Conservation (phyloP, 495 filamentous ascomycete species). For the Penicillium antarcticum region DNA sequence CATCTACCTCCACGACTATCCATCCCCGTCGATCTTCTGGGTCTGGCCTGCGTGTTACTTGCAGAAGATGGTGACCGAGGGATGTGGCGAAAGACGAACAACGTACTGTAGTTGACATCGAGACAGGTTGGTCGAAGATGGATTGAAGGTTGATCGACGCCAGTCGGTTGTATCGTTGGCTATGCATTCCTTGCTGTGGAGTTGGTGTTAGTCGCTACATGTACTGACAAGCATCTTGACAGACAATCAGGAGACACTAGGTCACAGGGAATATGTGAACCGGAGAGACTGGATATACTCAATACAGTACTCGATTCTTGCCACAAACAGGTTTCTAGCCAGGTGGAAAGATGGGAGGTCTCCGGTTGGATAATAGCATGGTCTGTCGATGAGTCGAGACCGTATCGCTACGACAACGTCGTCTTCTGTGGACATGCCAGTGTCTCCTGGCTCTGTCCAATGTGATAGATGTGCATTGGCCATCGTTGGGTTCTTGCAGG, state of each 20-base stretch:
- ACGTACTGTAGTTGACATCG: neutral
- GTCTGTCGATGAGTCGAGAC: neutral
- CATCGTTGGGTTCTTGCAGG: neutral
- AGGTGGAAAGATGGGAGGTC: too few relatives aligned
- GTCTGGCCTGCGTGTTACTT: neutral
- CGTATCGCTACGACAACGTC: too few relatives aligned
- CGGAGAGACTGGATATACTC: neutral
- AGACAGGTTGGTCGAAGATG: neutral
- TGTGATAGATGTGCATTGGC: neutral
- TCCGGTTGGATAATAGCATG: neutral
- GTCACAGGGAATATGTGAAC: neutral
- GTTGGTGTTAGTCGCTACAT: too few relatives aligned
- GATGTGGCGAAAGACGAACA: neutral
- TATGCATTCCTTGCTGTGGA: too few relatives aligned
- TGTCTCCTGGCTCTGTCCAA: neutral
- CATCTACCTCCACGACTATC: conserved; percentile 1
- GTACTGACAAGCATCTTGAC: too few relatives aligned
- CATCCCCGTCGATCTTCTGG: neutral
- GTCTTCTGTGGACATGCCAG: neutral
- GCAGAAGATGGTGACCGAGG: neutral
- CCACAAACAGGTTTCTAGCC: neutral
- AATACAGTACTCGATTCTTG: neutral
- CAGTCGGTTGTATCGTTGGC: too few relatives aligned
- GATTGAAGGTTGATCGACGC: too few relatives aligned
- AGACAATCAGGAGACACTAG: too few relatives aligned